These are phyloP conservation scores for Kodamaea nitidulidarum DNA, from an alignment of 805 yeast genomes.

Conservation along the genomic window DNA sequence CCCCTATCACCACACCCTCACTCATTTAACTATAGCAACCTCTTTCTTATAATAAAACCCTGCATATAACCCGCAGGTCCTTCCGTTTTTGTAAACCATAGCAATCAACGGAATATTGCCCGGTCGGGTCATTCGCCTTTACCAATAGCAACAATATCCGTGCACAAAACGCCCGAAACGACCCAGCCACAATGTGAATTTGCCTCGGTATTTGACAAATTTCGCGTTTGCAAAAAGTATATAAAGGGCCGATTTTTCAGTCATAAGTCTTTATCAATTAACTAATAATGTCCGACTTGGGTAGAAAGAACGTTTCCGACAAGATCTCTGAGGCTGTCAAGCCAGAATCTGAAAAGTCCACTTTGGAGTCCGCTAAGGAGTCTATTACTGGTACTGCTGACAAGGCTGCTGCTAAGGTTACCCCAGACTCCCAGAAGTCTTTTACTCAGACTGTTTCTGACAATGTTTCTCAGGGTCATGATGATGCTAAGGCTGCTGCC, in stretches of 20 bases:
- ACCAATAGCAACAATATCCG: too few relatives aligned
- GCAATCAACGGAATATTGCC: not conserved
- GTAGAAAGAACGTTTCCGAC: slow-evolving; percentile 40
- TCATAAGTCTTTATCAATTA: slow-evolving; percentile 33
- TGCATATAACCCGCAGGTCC: too few relatives aligned
- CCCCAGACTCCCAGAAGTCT: slow-evolving; percentile 69
- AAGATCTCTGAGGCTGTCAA: slow-evolving; percentile 35
- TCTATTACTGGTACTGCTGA: slow-evolving; percentile 33
- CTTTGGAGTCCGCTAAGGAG: slow-evolving; percentile 35
- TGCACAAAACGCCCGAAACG: not conserved
- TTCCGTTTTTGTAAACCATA: not conserved
- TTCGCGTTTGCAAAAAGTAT: not conserved
- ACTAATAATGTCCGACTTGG: slow-evolving; percentile 41
- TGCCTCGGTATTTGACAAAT: not conserved
- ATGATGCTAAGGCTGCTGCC: slow-evolving; percentile 42
- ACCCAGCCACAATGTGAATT: too few relatives aligned
- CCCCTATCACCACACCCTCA: too few relatives aligned
- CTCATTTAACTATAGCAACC: too few relatives aligned
- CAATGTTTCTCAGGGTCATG: slow-evolving; percentile 50
- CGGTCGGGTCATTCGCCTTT: not conserved
- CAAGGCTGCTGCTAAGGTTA: slow-evolving; percentile 39
- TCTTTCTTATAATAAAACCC: too few relatives aligned
- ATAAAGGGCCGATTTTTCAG: not conserved
- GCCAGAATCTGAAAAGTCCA: slow-evolving; percentile 40
- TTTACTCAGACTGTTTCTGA: slow-evolving; percentile 66